Percentiles rank a stretch among this genome's conserved stretches.
Evolutionary conservation across 129 eudicot species (phyloP).

Genomic region (Arctium minus): DNA sequence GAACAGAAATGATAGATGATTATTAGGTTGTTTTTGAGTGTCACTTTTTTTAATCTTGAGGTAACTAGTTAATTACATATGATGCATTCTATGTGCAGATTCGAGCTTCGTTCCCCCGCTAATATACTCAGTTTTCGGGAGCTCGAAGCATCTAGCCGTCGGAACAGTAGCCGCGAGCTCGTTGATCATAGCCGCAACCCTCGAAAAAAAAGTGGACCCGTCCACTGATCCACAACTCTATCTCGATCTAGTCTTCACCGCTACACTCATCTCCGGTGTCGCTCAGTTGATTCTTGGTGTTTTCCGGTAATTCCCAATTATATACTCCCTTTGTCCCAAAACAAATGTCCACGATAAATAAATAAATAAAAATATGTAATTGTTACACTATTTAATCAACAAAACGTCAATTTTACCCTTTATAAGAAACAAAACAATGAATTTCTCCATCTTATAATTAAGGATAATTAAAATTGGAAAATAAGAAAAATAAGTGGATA

Average conservation of each 20-base stretch:
- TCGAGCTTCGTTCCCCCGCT: slow-evolving; percentile 91
- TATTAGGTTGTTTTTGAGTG: background rate
- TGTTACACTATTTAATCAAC: background rate
- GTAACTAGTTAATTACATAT: background rate
- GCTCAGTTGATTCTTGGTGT: slow-evolving; percentile 64
- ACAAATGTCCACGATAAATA: background rate
- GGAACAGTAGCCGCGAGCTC: slow-evolving; percentile 95
- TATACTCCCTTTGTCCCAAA: background rate
- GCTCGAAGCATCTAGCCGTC: slow-evolving; percentile 80
- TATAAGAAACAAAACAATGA: background rate
- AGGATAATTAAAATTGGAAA: background rate
- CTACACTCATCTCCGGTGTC: slow-evolving; percentile 73
- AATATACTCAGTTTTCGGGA: slow-evolving; percentile 70
- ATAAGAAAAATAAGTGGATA: background rate
- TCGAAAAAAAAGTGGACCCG: slow-evolving; percentile 50
- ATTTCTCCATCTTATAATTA: too few relatives aligned
- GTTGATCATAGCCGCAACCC: slow-evolving; percentile 51
- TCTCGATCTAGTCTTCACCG: slow-evolving; percentile 63
- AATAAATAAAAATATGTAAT: background rate
- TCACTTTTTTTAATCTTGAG: too few relatives aligned
- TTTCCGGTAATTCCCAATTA: slow-evolving; percentile 45
- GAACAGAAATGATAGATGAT: too few relatives aligned
- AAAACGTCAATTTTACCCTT: background rate
- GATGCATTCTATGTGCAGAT: slow-evolving; percentile 32
- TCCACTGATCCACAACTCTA: slow-evolving; percentile 33